phyloP scores from a whole-genome alignment of 306 rosid species.

The Rubus idaeus region DNA sequence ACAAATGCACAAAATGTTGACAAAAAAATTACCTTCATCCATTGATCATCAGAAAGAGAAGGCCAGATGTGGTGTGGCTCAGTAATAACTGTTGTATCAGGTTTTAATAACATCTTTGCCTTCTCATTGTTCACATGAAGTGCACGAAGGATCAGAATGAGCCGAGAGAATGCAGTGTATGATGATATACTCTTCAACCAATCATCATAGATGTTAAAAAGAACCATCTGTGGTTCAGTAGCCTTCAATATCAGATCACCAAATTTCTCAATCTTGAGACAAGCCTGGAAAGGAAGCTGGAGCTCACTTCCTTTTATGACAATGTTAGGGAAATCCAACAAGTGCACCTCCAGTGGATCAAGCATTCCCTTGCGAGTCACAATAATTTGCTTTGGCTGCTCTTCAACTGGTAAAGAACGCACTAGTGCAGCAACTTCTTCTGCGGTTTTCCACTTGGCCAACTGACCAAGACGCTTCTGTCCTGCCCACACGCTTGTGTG shows the following conservation, averaged over 20 bases:
- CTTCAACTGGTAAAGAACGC: slow-evolving; percentile 96
- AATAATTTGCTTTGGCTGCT: slow-evolving; percentile 96
- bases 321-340: slow-evolving; percentile 92
- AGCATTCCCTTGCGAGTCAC: slow-evolving; percentile 99
- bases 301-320: slow-evolving; percentile 99
- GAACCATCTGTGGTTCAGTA: slow-evolving; percentile 99
- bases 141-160: slow-evolving; percentile 88
- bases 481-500: slow-evolving; percentile 99
- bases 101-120: slow-evolving; percentile 97
- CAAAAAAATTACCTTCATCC: slow-evolving; percentile 83
- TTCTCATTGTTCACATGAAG: slow-evolving; percentile 97
- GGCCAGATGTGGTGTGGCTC: slow-evolving; percentile 99
- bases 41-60: slow-evolving; percentile 91
- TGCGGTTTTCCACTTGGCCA: slow-evolving; percentile 99
- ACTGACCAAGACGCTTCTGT: slow-evolving; percentile 99
- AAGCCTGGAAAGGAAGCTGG: slow-evolving; percentile 99
- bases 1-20: too few species aligned
- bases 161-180: slow-evolving; percentile 96
- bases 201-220: slow-evolving; percentile 97
- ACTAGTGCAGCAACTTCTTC: slow-evolving; percentile 99
- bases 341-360: slow-evolving; percentile 96
- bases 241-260: slow-evolving; percentile 99
- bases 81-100: slow-evolving; percentile 87
- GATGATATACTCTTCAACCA: slow-evolving; percentile 99
- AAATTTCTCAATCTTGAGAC: slow-evolving; percentile 96